Evolutionary conservation across 139 green algal species (phyloP).

Genomic region (Chlorella sorokiniana): DNA sequence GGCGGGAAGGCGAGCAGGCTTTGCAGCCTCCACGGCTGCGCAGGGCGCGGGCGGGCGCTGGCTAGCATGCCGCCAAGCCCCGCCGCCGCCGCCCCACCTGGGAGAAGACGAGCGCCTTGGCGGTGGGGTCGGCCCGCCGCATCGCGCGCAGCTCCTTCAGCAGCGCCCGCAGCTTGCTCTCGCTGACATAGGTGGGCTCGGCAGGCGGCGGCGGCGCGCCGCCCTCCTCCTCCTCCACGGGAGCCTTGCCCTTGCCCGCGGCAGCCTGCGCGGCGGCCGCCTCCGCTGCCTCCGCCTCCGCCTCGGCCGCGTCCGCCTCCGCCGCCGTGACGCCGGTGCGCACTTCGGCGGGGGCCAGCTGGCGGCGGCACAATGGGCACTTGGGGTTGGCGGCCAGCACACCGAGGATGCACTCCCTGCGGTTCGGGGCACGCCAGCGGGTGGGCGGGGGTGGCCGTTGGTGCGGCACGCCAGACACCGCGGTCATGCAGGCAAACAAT

Average conservation of each 20-base stretch:
- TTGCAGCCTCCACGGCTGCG: too few species aligned
- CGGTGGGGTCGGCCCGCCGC: conserved; percentile 53
- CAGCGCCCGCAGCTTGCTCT: conserved; percentile 69
- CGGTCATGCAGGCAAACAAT: too few species aligned
- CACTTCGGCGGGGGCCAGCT: conserved; percentile 27
- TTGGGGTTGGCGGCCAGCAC: conserved; percentile 34
- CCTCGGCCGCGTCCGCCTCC: conserved; percentile 33
- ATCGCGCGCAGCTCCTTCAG: conserved; percentile 69
- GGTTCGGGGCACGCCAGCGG: background rate
- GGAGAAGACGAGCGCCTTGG: conserved; percentile 81
- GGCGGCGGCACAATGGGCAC: conserved; percentile 60
- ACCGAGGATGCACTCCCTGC: conserved; percentile 66
- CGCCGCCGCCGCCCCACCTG: too few species aligned
- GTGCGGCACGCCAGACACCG: too few species aligned
- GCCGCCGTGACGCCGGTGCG: conserved; percentile 35
- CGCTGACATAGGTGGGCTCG: conserved; percentile 28
- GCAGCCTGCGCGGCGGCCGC: background rate
- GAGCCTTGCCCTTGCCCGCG: background rate
- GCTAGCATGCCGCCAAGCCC: too few species aligned
- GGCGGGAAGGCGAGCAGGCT: too few species aligned
- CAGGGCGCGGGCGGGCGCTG: too few species aligned
- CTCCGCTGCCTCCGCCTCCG: background rate
- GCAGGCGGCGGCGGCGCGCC: background rate
- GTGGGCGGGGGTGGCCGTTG: too few species aligned
- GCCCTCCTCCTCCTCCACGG: background rate